Evolutionary conservation across 2,329 filamentous ascomycete genomes (phyloP).

Genomic region (Daldinia sp.): DNA sequence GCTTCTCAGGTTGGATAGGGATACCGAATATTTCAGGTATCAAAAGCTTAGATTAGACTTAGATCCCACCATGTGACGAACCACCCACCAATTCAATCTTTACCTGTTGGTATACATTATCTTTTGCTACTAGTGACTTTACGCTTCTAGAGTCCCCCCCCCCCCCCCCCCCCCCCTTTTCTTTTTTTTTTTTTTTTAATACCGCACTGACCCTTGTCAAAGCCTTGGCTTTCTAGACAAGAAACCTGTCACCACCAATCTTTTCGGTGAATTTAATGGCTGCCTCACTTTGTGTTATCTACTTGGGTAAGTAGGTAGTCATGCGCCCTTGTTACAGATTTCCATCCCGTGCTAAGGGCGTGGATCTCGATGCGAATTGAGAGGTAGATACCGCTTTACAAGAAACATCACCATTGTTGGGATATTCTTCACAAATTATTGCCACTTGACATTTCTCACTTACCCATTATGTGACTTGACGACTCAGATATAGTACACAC

Average conservation of each 20-base stretch:
- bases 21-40: slow-evolving; percentile 34
- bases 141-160: no score
- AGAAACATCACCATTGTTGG: background rate
- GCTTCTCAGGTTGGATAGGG: slow-evolving; percentile 39
- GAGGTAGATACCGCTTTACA: background rate
- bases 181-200: no score
- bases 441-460: background rate
- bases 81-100: slow-evolving; percentile 33
- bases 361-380: background rate
- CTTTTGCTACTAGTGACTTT: background rate
- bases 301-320: no score
- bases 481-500: background rate
- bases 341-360: background rate
- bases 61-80: slow-evolving; percentile 39
- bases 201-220: background rate
- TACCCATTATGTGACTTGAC: background rate
- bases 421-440: background rate
- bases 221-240: background rate
- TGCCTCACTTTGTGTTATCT: no score
- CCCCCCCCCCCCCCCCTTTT: no score
- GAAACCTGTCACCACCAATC: background rate
- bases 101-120: slow-evolving; percentile 11
- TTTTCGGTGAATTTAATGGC: background rate
- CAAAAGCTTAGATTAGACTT: slow-evolving; percentile 43
- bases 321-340: background rate